Evolutionary conservation across 2,329 filamentous ascomycete genomes (phyloP), one percentile per base, ranked within the genome.

Genomic region (Xylariaceae sp.): DNA sequence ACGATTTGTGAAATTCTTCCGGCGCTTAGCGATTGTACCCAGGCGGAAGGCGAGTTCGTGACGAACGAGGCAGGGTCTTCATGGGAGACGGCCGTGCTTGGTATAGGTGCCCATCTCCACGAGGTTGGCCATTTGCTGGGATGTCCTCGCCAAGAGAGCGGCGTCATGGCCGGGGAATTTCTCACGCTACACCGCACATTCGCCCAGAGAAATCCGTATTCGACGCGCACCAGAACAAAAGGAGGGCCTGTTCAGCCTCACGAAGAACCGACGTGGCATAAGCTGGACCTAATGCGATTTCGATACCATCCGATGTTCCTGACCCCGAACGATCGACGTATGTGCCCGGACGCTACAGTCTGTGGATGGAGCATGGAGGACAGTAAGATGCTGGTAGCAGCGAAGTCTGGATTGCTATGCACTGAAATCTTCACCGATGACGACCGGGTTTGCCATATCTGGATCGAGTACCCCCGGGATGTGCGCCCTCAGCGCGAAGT

Each of bases 51-150:
- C 8, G 75, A 78, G 27, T 76, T 76, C 52, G 80, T 95, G 26
- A 84, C 81, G 60, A 84, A 85, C 51, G 86, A 95, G 50, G 83
- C 82, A 5, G 89, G 89, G 16, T 94, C 86, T 57, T 92, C 81
- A 32, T 97, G 90, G 90, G 90, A 97, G 60, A 81, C 88, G n/a
- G 88, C 87, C 17, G 94, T 90, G 52, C 84, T 95, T 44, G 89
- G 89, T 19, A 94, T 97, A 48, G 90, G 90, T 6, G 89, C 88
- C 8, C 90, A 97, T 61, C 64, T 97, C 33, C 90, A 94, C 61
- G 88, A 96, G 63, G 84, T 84, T 1, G 90, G 90, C 3, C 90
- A 94, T 64, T 64, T 95, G 15, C 85, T 97, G 50, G 90, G 90
- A 34, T 94, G 87, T 50, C 87, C 88, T 8, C 86, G 94, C 57